A percentile compares a stretch with the other conserved stretches of the same genome.
phyloP scores from a whole-genome alignment of 148 eudicot species.

The Rhododendron vialii region DNA sequence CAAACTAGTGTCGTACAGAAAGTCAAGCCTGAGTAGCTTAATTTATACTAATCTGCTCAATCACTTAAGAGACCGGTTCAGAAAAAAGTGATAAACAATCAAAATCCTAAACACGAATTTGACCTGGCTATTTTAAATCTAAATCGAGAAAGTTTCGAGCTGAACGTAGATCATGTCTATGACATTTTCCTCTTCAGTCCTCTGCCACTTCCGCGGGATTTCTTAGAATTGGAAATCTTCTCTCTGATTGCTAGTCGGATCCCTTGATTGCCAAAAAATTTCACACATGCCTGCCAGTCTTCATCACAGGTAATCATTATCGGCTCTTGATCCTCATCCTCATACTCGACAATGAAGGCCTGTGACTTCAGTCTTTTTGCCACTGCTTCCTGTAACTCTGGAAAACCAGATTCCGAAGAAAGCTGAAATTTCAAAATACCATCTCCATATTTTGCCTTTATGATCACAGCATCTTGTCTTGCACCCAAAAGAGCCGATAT shows the following conservation, averaged over 20 bases:
- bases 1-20: background rate
- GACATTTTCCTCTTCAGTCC: constrained; percentile 22
- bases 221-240: constrained; percentile 42
- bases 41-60: background rate
- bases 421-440: constrained; percentile 59
- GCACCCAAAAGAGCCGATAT: background rate
- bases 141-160: background rate
- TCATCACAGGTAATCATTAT: constrained; percentile 64
- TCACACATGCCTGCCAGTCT: constrained; percentile 63
- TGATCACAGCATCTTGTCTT: background rate
- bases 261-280: constrained; percentile 45
- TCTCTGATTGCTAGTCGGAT: constrained; percentile 37
- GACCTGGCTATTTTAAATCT: background rate
- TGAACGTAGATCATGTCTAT: constrained; percentile 19
- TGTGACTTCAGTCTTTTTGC: constrained; percentile 65
- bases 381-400: constrained; percentile 59
- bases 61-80: background rate
- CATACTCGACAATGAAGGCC: constrained; percentile 61
- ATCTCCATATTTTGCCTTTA: constrained; percentile 35
- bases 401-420: constrained; percentile 37
- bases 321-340: constrained; percentile 78
- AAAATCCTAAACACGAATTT: background rate
- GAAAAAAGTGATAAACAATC: background rate
- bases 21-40: background rate
- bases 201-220: constrained; percentile 67